Conservation (phyloP, 2,329 filamentous ascomycete genomes). For the Stemphylium vesicarium region DNA sequence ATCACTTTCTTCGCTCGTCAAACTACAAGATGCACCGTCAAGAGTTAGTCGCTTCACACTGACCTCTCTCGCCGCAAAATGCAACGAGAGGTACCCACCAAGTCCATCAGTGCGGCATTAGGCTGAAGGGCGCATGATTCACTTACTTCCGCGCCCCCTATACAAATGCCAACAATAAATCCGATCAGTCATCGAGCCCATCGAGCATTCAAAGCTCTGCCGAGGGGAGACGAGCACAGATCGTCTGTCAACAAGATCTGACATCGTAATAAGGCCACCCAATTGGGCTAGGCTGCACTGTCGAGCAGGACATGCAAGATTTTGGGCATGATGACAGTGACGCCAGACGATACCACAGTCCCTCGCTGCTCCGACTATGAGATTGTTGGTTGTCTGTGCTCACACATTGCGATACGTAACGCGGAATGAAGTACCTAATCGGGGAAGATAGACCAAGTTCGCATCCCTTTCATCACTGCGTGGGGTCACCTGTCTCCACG, state of each 20-base stretch:
- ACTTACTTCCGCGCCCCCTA: slow-evolving; percentile 2
- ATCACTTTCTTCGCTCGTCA: not conserved
- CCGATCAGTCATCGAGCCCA: not conserved
- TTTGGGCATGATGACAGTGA: slow-evolving; percentile 5
- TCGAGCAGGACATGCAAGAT: not conserved
- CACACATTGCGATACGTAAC: slow-evolving; percentile 1
- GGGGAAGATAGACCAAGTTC: not conserved
- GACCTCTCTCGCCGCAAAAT: not conserved
- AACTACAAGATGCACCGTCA: not conserved
- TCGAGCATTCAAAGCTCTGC: not conserved
- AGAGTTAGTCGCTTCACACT: not conserved
- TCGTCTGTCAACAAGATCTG: not conserved
- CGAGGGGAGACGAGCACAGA: not conserved
- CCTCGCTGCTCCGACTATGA: not conserved
- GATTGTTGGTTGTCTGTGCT: slow-evolving; percentile 1
- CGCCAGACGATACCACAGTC: slow-evolving; percentile 1
- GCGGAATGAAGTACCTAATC: not conserved
- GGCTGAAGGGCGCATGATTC: slow-evolving; percentile 6
- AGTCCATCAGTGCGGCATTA: not conserved
- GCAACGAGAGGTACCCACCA: not conserved
- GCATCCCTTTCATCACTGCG: not conserved
- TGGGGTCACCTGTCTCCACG: not conserved
- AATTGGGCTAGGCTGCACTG: not conserved
- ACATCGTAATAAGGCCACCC: not conserved
- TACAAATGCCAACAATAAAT: slow-evolving; percentile 11